Percentiles rank a stretch among this genome's conserved stretches.
Conservation (phyloP, 139 green algal genomes). For the Marvania coccoides region DNA sequence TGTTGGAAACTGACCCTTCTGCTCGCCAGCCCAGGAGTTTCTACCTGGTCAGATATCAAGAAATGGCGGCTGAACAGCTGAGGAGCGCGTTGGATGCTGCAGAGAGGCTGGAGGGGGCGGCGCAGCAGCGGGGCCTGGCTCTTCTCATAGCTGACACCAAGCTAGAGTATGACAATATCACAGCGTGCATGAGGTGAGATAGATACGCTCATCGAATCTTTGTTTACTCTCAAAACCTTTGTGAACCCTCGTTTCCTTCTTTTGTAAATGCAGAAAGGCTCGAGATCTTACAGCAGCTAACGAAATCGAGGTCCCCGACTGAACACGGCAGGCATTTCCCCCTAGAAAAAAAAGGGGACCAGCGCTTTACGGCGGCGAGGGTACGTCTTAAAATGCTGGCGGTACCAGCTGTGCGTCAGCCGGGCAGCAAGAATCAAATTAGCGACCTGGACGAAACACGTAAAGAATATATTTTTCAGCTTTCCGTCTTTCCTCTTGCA, state of each 20-base stretch:
- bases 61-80: not conserved
- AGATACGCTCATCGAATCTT: not conserved
- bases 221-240: not conserved
- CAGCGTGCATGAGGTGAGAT: not conserved
- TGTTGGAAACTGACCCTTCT: constrained; percentile 1
- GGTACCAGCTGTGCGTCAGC: constrained; percentile 59
- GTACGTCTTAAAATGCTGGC: constrained; percentile 40
- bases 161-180: not conserved
- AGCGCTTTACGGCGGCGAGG: constrained; percentile 32
- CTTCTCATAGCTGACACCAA: not conserved
- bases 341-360: constrained; percentile 41
- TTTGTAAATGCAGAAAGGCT: not conserved
- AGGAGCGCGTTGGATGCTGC: not conserved
- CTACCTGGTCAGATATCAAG: constrained; percentile 11
- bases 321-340: not conserved
- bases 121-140: not conserved
- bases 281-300: not conserved
- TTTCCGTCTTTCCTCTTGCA: too few species aligned
- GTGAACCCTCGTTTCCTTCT: too few species aligned
- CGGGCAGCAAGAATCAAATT: constrained; percentile 62
- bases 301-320: constrained; percentile 1
- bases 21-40: not conserved
- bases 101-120: not conserved
- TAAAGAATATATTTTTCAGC: not conserved
- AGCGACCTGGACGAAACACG: constrained; percentile 34